A percentile compares a stretch with the other conserved stretches of the same genome.
These are phyloP conservation scores for Coemansia sp. DNA, from an alignment of 192 early-diverging fungal genomes.

Conservation along the genomic window DNA sequence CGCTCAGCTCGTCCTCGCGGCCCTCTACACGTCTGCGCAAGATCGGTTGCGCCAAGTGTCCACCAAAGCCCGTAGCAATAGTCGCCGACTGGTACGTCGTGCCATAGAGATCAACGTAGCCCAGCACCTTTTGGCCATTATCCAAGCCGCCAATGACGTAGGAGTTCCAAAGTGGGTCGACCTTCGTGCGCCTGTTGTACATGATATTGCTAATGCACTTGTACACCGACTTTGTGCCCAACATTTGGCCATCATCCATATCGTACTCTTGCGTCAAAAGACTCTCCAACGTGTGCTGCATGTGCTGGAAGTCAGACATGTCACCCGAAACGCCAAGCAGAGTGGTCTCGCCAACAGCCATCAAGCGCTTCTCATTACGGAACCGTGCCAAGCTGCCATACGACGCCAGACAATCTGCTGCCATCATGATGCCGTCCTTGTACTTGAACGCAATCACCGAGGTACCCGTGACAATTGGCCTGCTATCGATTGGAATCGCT, in stretches of 20 bases:
- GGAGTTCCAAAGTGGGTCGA: slow-evolving; percentile 96
- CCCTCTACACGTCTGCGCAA: slow-evolving; percentile 89
- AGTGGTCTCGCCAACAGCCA: slow-evolving; percentile 79
- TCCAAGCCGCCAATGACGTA: slow-evolving; percentile 86
- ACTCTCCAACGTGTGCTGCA: slow-evolving; percentile 78
- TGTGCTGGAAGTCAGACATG: slow-evolving; percentile 91
- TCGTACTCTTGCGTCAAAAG: slow-evolving; percentile 84
- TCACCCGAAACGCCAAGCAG: slow-evolving; percentile 90
- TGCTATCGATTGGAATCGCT: slow-evolving; percentile 11
- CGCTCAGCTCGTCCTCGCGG: slow-evolving; percentile 79
- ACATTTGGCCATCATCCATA: slow-evolving; percentile 83
- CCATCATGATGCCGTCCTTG: slow-evolving; percentile 97
- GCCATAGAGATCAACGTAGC: slow-evolving; percentile 89
- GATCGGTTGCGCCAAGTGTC: slow-evolving; percentile 86
- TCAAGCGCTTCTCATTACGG: slow-evolving; percentile 83
- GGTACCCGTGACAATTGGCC: slow-evolving; percentile 88
- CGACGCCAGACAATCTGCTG: slow-evolving; percentile 91
- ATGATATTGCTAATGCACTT: slow-evolving; percentile 88
- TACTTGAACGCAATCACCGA: slow-evolving; percentile 93
- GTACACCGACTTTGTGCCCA: slow-evolving; percentile 85
- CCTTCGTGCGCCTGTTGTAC: slow-evolving; percentile 85
- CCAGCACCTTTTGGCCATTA: slow-evolving; percentile 79
- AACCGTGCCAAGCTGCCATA: slow-evolving; percentile 93
- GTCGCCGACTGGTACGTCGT: slow-evolving; percentile 89
- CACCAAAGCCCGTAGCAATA: slow-evolving; percentile 95